A percentile compares a stretch with the other conserved stretches of the same genome.
Conservation (phyloP, 208 protist genomes). For the Wallacemonas sp. region DNA sequence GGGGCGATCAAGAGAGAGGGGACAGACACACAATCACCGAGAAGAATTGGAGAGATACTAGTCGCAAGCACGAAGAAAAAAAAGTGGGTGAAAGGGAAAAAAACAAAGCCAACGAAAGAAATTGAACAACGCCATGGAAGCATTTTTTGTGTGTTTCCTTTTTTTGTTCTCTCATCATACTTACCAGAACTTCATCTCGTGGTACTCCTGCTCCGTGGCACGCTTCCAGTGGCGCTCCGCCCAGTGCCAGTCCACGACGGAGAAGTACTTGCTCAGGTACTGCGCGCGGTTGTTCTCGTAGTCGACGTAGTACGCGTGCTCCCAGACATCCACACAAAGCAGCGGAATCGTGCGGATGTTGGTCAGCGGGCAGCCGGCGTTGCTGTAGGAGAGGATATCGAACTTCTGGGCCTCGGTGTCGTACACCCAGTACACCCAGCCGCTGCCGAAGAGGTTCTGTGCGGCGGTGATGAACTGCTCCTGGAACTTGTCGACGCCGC, state of each 20-base stretch:
- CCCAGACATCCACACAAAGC: conserved; percentile 93
- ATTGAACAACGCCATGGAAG: background rate
- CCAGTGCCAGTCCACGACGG: conserved; percentile 96
- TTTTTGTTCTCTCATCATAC: no score
- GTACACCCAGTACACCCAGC: conserved; percentile 92
- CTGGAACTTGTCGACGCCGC: conserved; percentile 81
- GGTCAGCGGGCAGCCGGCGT: conserved; percentile 84
- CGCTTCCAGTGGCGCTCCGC: conserved; percentile 92
- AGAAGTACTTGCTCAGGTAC: conserved; percentile 91
- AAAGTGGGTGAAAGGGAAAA: background rate
- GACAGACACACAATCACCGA: no score
- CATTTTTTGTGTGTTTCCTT: no score
- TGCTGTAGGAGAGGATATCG: conserved; percentile 79
- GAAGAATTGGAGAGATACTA: background rate
- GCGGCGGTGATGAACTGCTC: conserved; percentile 74
- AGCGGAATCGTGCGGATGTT: conserved; percentile 62
- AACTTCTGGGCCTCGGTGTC: conserved; percentile 61
- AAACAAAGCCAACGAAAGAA: conserved; percentile 4
- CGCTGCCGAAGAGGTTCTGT: conserved; percentile 84
- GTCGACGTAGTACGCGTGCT: conserved; percentile 96
- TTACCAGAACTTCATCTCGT: conserved; percentile 89
- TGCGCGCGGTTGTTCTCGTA: conserved; percentile 90
- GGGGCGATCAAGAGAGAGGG: background rate
- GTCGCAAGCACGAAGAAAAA: no score
- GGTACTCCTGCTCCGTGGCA: conserved; percentile 81